A percentile compares a stretch with the other conserved stretches of the same genome.
phyloP scores from a whole-genome alignment of 2,329 filamentous ascomycete species.

The Apiospora marii region DNA sequence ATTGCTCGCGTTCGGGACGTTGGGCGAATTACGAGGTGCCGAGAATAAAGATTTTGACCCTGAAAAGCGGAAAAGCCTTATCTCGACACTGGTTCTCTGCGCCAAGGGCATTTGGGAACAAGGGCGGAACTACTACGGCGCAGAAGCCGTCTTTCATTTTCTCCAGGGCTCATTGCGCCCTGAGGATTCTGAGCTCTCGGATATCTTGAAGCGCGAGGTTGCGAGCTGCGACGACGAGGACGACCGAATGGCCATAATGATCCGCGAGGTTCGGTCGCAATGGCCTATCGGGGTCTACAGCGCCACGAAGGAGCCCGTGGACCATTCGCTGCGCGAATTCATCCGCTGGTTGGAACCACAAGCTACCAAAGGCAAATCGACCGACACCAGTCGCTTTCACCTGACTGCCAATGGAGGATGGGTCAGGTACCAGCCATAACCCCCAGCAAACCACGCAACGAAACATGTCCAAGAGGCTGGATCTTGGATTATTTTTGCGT shows the following conservation, averaged over 20 bases:
- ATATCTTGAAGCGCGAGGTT: constrained; percentile 29
- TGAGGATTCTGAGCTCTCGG: constrained; percentile 29
- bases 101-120: constrained; percentile 39
- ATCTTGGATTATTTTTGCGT: not conserved
- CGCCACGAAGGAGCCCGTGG: constrained; percentile 28
- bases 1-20: constrained; percentile 32
- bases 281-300: constrained; percentile 38
- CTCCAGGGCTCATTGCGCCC: constrained; percentile 31
- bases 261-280: constrained; percentile 33
- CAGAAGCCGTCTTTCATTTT: constrained; percentile 34
- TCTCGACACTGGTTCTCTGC: constrained; percentile 37
- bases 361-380: constrained; percentile 20
- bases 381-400: not conserved
- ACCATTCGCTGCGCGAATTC: constrained; percentile 33
- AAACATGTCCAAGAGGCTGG: not conserved
- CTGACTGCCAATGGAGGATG: constrained; percentile 11
- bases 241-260: constrained; percentile 30
- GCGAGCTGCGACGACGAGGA: constrained; percentile 30
- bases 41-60: constrained; percentile 22
- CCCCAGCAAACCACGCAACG: not conserved
- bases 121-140: constrained; percentile 35
- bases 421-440: not conserved
- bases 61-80: constrained; percentile 29
- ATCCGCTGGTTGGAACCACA: constrained; percentile 30
- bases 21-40: constrained; percentile 31